Percentiles rank a stretch among this genome's conserved stretches.
These are phyloP conservation scores for Balamuthia mandrillaris DNA, from an alignment of 208 protist genomes.

Conservation along the genomic window DNA sequence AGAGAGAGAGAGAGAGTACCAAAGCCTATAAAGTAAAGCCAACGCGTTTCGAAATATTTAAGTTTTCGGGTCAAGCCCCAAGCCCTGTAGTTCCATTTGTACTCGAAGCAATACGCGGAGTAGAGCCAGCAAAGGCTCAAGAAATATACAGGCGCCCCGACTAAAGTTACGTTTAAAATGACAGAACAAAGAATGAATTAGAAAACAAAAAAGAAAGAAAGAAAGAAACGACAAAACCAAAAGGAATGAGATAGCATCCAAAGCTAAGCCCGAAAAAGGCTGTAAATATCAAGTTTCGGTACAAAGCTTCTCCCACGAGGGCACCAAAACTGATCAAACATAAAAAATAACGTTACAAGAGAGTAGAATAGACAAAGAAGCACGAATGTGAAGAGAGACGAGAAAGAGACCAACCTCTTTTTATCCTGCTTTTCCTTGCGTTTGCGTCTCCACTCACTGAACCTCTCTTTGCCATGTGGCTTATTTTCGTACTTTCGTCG, in stretches of 20 bases:
- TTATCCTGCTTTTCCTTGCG: too few relatives aligned
- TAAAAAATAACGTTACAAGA: too few relatives aligned
- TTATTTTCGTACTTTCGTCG: not conserved
- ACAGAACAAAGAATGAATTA: not conserved
- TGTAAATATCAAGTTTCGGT: too few relatives aligned
- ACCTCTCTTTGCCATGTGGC: too few relatives aligned
- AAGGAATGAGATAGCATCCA: not conserved
- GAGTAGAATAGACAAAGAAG: too few relatives aligned
- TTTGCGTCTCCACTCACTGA: too few relatives aligned
- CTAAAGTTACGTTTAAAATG: not conserved
- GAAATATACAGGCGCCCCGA: constrained; percentile 18
- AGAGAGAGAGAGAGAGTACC: not conserved
- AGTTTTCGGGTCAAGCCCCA: constrained; percentile 21
- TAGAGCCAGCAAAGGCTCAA: constrained; percentile 28
- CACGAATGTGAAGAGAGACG: too few relatives aligned
- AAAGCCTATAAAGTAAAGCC: constrained; percentile 40
- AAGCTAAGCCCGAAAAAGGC: not conserved
- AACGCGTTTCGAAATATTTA: constrained; percentile 28
- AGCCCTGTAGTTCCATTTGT: constrained; percentile 24
- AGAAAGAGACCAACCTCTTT: too few relatives aligned
- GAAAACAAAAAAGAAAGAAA: not conserved
- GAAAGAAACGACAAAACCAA: not conserved
- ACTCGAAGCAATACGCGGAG: constrained; percentile 27
- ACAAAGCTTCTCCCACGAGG: too few relatives aligned
- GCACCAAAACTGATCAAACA: too few relatives aligned